phyloP scores from a whole-genome alignment of 176 grass and related monocot species.

The Triticum urartu region DNA sequence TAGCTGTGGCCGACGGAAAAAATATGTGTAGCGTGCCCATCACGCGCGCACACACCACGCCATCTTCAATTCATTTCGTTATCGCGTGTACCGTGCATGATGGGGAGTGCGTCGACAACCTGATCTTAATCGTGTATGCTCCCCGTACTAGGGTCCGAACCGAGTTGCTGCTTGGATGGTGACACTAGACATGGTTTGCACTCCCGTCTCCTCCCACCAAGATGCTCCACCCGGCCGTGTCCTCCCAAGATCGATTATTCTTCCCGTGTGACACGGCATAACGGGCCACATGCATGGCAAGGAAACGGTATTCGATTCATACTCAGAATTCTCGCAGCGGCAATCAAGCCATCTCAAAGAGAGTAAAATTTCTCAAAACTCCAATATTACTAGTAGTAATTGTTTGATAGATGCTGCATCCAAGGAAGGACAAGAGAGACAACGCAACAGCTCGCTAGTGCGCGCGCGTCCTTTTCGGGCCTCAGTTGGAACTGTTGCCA shows the following conservation, averaged over 20 bases:
- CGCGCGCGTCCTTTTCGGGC: not conserved
- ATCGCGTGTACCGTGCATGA: not conserved
- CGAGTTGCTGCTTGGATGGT: not conserved
- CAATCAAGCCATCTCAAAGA: not conserved
- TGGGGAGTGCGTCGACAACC: not conserved
- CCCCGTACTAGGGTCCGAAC: not conserved
- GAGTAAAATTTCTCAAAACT: not conserved
- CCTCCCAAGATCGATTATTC: not conserved
- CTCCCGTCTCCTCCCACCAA: not conserved
- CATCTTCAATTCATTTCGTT: not conserved
- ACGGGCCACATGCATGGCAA: not conserved
- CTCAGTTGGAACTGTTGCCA: constrained; percentile 9
- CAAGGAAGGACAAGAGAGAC: not conserved
- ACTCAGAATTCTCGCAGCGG: not conserved
- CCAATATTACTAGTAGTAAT: not conserved
- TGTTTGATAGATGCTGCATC: not conserved
- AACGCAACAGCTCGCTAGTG: not conserved
- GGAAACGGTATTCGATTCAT: not conserved
- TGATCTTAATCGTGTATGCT: not conserved
- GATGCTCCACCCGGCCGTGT: not conserved
- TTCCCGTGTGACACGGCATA: not conserved
- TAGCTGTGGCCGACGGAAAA: no score
- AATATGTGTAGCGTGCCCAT: not conserved
- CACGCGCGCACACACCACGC: not conserved
- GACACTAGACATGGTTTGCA: not conserved